Conservation (phyloP, 176 grass and related monocot genomes). For the Puccinellia tenuiflora region DNA sequence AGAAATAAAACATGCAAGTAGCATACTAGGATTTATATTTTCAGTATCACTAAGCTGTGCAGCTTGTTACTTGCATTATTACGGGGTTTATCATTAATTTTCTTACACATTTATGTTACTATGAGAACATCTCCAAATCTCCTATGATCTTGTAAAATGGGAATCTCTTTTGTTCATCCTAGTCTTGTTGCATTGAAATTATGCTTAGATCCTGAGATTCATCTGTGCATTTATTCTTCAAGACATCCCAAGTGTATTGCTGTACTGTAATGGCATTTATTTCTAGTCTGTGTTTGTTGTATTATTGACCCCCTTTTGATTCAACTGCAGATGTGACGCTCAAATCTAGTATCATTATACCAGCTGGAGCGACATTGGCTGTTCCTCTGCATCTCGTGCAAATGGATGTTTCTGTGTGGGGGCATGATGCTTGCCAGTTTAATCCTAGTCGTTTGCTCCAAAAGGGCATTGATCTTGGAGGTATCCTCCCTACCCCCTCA, state of each 20-base stretch:
- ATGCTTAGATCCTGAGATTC: slow-evolving; percentile 2
- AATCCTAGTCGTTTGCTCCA: slow-evolving; percentile 65
- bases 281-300: neutral
- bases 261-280: neutral
- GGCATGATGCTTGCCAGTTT: slow-evolving; percentile 67
- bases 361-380: slow-evolving; percentile 64
- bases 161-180: neutral
- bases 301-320: neutral
- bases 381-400: slow-evolving; percentile 89
- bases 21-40: neutral
- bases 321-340: slow-evolving; percentile 58
- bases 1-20: neutral
- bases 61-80: neutral
- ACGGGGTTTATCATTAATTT: neutral
- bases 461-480: slow-evolving; percentile 38
- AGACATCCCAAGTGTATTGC: neutral
- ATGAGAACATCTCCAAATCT: neutral
- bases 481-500: slow-evolving; percentile 17
- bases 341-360: slow-evolving; percentile 50
- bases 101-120: neutral
- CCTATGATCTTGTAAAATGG: neutral
- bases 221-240: neutral
- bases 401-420: slow-evolving; percentile 71
- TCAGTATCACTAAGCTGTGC: neutral
- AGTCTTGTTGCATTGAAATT: neutral